Conservation (phyloP, 495 filamentous ascomycete genomes). For the Hypomontagnella submonticulosa region DNA sequence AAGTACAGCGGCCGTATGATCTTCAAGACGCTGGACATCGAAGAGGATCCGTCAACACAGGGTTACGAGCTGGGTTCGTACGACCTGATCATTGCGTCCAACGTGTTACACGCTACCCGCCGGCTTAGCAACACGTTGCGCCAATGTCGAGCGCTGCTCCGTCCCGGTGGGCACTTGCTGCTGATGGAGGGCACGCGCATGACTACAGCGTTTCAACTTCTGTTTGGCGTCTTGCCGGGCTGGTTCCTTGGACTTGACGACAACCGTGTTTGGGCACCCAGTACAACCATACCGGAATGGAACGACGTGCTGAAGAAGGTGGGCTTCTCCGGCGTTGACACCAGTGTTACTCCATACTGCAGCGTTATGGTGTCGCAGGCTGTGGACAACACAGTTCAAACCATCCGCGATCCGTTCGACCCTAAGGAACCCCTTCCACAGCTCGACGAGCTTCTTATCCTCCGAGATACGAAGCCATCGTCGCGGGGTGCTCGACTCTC, state of each 20-base stretch:
- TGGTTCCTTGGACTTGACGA: conserved; percentile 64
- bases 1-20: conserved; percentile 50
- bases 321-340: conserved; percentile 62
- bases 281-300: conserved; percentile 53
- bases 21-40: conserved; percentile 56
- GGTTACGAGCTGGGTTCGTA: conserved; percentile 41
- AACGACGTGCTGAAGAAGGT: conserved; percentile 48
- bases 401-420: background rate
- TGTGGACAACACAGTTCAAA: background rate
- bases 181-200: conserved; percentile 59
- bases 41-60: conserved; percentile 48
- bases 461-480: background rate
- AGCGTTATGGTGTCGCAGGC: background rate
- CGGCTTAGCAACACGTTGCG: conserved; percentile 51
- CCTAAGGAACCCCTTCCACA: background rate
- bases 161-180: conserved; percentile 65
- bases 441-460: background rate
- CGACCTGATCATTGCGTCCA: conserved; percentile 55
- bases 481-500: background rate
- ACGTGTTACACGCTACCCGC: conserved; percentile 61
- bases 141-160: conserved; percentile 58
- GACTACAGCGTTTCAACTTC: conserved; percentile 46
- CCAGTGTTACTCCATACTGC: background rate
- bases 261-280: conserved; percentile 52
- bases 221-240: conserved; percentile 56